These are phyloP conservation scores for Wickerhamomyces bovis DNA, from an alignment of 805 yeast species.

Conservation along the genomic window DNA sequence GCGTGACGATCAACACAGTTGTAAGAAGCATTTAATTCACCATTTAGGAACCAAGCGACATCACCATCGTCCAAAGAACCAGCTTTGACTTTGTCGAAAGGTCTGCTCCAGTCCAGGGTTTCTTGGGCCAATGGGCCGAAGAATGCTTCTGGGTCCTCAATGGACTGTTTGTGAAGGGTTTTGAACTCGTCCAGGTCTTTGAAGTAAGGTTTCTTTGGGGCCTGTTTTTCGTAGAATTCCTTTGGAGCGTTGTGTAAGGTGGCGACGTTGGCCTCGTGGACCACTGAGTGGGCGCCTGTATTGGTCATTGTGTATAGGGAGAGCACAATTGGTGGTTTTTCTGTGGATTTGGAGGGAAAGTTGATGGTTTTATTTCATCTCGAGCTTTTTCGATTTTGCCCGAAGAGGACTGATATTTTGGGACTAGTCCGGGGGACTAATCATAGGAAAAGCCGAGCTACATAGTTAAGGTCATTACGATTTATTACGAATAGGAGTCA, in stretches of 20 bases:
- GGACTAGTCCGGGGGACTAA: not conserved
- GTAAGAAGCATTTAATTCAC: slow-evolving; percentile 87
- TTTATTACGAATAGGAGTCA: not conserved
- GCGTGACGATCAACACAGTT: slow-evolving; percentile 97
- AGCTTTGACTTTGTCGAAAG: slow-evolving; percentile 49
- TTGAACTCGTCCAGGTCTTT: slow-evolving; percentile 56
- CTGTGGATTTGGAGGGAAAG: not conserved
- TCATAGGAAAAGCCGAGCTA: not conserved
- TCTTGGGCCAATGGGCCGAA: slow-evolving; percentile 74
- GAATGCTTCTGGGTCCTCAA: slow-evolving; percentile 72
- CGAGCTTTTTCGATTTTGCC: not conserved
- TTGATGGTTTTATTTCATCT: not conserved
- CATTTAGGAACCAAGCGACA: slow-evolving; percentile 90
- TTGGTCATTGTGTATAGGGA: slow-evolving; percentile 5
- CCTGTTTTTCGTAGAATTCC: slow-evolving; percentile 34
- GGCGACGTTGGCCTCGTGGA: slow-evolving; percentile 34
- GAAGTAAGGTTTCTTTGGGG: slow-evolving; percentile 26
- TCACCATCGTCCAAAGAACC: slow-evolving; percentile 75
- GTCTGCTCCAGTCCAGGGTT: slow-evolving; percentile 73
- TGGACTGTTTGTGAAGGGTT: slow-evolving; percentile 63
- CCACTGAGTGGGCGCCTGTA: slow-evolving; percentile 27
- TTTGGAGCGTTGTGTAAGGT: slow-evolving; percentile 29
- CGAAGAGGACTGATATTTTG: not conserved
- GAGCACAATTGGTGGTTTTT: not conserved
- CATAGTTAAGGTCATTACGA: not conserved